Conservation (phyloP, 768 basidiomycete species). For the Leccinum sublutescens region DNA sequence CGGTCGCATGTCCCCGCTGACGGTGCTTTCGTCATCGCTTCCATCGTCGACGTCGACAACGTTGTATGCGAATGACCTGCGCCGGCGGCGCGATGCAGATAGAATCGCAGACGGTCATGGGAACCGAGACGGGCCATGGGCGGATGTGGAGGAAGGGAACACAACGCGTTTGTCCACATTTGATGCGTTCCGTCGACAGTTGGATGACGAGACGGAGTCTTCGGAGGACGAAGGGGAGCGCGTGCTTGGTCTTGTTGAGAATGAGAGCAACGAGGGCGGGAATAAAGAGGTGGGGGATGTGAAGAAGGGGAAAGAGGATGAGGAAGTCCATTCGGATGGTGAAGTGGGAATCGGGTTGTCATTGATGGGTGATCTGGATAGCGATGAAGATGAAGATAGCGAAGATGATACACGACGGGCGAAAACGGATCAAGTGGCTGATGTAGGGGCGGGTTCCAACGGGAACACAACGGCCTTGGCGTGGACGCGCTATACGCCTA, state of each 20-base stretch:
- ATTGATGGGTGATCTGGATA: slow-evolving; percentile 51
- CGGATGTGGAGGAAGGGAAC: slow-evolving; percentile 16
- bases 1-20: slow-evolving; percentile 20
- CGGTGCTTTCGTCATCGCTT: slow-evolving; percentile 10
- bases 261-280: slow-evolving; percentile 1
- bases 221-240: slow-evolving; percentile 13
- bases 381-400: slow-evolving; percentile 22
- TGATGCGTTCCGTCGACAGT: slow-evolving; percentile 24
- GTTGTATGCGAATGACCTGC: neutral
- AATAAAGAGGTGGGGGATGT: neutral
- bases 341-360: slow-evolving; percentile 69
- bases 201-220: slow-evolving; percentile 10
- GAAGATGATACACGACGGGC: slow-evolving; percentile 7
- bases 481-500: slow-evolving; percentile 32
- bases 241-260: slow-evolving; percentile 1
- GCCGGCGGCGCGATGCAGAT: neutral
- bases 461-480: slow-evolving; percentile 17
- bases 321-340: slow-evolving; percentile 49
- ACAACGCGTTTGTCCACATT: slow-evolving; percentile 26
- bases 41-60: slow-evolving; percentile 1
- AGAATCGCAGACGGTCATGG: neutral
- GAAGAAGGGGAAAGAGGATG: neutral
- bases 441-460: slow-evolving; percentile 1
- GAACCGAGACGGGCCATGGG: neutral
- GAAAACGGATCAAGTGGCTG: neutral